These are phyloP conservation scores for Dioszegia aurantiaca DNA, from an alignment of 768 basidiomycete species.

Conservation along the genomic window DNA sequence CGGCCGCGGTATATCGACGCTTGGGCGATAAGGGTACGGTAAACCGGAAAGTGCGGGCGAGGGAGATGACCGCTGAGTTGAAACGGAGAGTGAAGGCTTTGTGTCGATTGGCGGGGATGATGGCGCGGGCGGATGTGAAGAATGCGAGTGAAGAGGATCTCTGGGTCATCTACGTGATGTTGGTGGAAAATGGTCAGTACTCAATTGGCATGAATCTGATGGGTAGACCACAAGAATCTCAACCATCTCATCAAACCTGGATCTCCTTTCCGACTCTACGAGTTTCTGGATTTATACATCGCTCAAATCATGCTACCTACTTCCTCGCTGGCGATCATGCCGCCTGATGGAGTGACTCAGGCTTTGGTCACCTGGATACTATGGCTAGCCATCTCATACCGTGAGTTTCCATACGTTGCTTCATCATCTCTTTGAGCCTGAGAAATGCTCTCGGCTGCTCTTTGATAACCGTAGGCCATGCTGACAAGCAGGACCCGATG, in stretches of 20 bases:
- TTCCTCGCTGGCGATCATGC: constrained; percentile 51
- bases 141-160: constrained; percentile 36
- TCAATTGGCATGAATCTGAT: constrained; percentile 12
- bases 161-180: constrained; percentile 49
- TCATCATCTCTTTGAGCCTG: too few species aligned
- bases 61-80: constrained; percentile 38
- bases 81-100: constrained; percentile 30
- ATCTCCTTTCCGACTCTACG: constrained; percentile 24
- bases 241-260: constrained; percentile 35
- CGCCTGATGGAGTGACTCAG: constrained; percentile 44
- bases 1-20: constrained; percentile 44
- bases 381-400: constrained; percentile 38
- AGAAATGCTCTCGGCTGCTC: too few species aligned
- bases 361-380: constrained; percentile 51
- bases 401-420: too few species aligned
- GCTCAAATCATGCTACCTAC: constrained; percentile 45
- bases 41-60: constrained; percentile 15
- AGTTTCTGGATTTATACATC: constrained; percentile 49
- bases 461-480: too few species aligned
- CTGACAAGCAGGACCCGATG: not conserved
- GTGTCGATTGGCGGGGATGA: constrained; percentile 24
- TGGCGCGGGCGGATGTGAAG: constrained; percentile 21
- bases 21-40: constrained; percentile 26
- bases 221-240: constrained; percentile 48
- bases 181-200: constrained; percentile 51